Evolutionary conservation across 345 rosid genomes (phyloP), one percentile per base, ranked within the genome.

Genomic region (Camelina neglecta): DNA sequence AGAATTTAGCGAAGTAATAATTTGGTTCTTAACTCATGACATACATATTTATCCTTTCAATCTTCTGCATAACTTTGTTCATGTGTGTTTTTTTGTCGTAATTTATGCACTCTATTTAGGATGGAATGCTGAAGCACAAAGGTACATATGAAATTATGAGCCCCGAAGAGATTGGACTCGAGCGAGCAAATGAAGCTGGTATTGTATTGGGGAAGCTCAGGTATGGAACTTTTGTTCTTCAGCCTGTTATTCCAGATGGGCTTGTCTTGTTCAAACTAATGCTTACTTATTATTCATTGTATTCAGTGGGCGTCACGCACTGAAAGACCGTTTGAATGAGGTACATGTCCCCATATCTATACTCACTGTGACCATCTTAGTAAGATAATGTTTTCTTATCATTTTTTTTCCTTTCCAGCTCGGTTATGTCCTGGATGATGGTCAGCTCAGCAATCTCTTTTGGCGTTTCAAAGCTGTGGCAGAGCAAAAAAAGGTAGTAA

Each of bases 381-480:
- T 35, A 23, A 18, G 33, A 38, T 59, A 75, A 50, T 51, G 4
- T 45, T n/a, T 51, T 31, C 68, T 81, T 29, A 69, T 69, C 24
- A 4, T 42, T 13, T 53, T 8, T 8, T 23, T 45, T 4, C 49
- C 2, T 75, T 64, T 67, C 23, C 85, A 93, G 98, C 93, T 90
- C 61, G 96, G 96, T 66, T 93, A 86, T 75, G 92, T 86, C 71
- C 61, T 93, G 72, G 85, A 84, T 70, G 88, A 85, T 67, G 90
- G 74, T 26, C 91, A 89, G 77, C 86, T 93, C 55, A 86, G 80
- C 49, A 88, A 41, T 62, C 75, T 90, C 51, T 90, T 93, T 75
- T 90, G 96, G 98, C 82, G 74, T 31, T 93, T 90, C 82, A 93
- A 93, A 83, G 80, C 89, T 23, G 90, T 93, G 47, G 98, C 98